Percentiles rank a stretch among this genome's conserved stretches.
Conservation (phyloP, 1,284 basidiomycete genomes). For the Rhodotorula sp. region DNA sequence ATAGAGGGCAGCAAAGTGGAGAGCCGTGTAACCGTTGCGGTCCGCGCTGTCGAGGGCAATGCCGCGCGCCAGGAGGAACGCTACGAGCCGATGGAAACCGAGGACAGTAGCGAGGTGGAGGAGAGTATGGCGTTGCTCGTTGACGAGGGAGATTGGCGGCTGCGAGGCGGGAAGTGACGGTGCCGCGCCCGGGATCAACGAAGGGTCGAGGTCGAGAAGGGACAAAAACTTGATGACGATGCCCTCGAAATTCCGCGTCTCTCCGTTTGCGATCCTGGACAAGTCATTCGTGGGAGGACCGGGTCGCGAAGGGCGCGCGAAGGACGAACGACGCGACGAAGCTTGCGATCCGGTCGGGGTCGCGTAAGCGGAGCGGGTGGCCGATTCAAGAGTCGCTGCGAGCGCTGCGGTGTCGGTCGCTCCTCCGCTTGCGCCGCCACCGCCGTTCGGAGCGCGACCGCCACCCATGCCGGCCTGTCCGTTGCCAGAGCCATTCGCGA, state of each 20-base stretch:
- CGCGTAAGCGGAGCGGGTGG: slow-evolving; percentile 41
- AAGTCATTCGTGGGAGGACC: background rate
- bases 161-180: slow-evolving; percentile 31
- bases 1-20: slow-evolving; percentile 78
- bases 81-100: slow-evolving; percentile 69
- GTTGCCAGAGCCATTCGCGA: slow-evolving; percentile 38
- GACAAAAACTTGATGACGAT: slow-evolving; percentile 75
- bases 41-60: slow-evolving; percentile 82
- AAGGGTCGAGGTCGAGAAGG: slow-evolving; percentile 59
- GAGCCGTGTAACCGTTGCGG: slow-evolving; percentile 81
- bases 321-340: slow-evolving; percentile 22
- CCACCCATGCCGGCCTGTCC: background rate
- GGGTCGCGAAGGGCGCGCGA: background rate
- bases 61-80: slow-evolving; percentile 68
- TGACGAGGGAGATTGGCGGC: slow-evolving; percentile 45
- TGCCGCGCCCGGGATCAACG: slow-evolving; percentile 35
- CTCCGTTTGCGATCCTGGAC: slow-evolving; percentile 21
- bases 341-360: slow-evolving; percentile 47
- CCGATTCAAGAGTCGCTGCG: slow-evolving; percentile 24
- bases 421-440: background rate
- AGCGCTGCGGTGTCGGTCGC: slow-evolving; percentile 23
- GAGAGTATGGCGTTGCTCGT: slow-evolving; percentile 48
- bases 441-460: background rate
- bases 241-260: slow-evolving; percentile 63
- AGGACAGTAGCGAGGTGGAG: slow-evolving; percentile 83